Conservation (phyloP, 768 basidiomycete genomes). For the Trametes coccinea region DNA sequence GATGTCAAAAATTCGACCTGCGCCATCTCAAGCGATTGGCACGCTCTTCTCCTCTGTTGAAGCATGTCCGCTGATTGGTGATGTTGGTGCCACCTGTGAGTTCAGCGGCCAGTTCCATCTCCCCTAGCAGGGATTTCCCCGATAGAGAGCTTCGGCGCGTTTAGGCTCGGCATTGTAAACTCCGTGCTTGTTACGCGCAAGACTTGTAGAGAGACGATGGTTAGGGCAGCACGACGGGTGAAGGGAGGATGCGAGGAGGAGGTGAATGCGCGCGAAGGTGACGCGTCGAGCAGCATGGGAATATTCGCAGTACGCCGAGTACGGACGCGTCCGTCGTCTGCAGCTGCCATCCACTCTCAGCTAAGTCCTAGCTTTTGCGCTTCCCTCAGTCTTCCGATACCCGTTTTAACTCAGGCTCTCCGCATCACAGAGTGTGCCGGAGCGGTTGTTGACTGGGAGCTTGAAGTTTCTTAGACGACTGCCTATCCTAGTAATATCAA, state of each 20-base stretch:
- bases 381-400: too few relatives aligned
- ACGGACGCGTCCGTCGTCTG: slow-evolving; percentile 35
- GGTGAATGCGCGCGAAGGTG: slow-evolving; percentile 22
- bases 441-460: too few relatives aligned
- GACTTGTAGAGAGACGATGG: too few relatives aligned
- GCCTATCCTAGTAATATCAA: too few relatives aligned
- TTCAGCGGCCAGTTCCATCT: slow-evolving; percentile 25
- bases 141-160: slow-evolving; percentile 75
- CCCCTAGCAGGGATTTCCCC: slow-evolving; percentile 63
- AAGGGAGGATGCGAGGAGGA: background rate
- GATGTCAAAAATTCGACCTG: too few relatives aligned
- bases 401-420: too few relatives aligned
- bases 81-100: background rate
- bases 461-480: too few relatives aligned
- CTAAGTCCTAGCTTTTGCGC: too few relatives aligned
- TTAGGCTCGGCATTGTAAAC: slow-evolving; percentile 42
- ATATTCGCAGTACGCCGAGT: slow-evolving; percentile 25
- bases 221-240: too few relatives aligned
- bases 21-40: background rate
- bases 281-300: slow-evolving; percentile 37
- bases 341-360: too few relatives aligned
- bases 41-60: slow-evolving; percentile 45
- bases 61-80: slow-evolving; percentile 19
- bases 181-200: too few relatives aligned
- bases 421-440: too few relatives aligned